Percentiles rank a stretch among this genome's conserved stretches.
Conservation (phyloP, 2,329 filamentous ascomycete species). For the Pochonia chlamydosporia region DNA sequence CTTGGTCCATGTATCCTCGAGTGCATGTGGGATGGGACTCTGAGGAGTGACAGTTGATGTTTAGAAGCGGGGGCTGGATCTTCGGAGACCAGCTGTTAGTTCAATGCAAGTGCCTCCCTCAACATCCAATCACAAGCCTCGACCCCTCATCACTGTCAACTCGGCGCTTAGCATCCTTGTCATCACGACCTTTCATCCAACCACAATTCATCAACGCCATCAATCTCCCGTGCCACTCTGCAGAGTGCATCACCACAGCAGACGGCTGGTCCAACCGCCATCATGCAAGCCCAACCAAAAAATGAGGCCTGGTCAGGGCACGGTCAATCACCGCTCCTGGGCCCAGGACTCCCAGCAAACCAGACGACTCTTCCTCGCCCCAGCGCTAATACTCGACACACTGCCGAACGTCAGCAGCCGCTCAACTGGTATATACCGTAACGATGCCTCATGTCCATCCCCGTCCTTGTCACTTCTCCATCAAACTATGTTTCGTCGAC, state of each 20-base stretch:
- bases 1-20: no score
- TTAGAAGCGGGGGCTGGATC: slow-evolving; percentile 2
- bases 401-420: slow-evolving; percentile 44
- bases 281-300: slow-evolving; percentile 4
- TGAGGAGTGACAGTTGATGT: no score
- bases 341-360: slow-evolving; percentile 2
- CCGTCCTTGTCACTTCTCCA: slow-evolving; percentile 37
- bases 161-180: slow-evolving; percentile 34
- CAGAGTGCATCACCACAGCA: slow-evolving; percentile 6
- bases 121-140: slow-evolving; percentile 6
- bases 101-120: background rate
- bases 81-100: background rate
- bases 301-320: background rate
- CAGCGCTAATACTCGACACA: slow-evolving; percentile 29
- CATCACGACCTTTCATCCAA: slow-evolving; percentile 32
- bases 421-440: slow-evolving; percentile 45
- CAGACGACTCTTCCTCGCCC: background rate
- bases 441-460: slow-evolving; percentile 32
- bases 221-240: slow-evolving; percentile 7
- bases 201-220: slow-evolving; percentile 22
- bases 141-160: slow-evolving; percentile 7
- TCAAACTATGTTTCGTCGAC: slow-evolving; percentile 45
- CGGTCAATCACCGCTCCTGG: background rate
- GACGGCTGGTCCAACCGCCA: slow-evolving; percentile 1
- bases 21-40: no score